Evolutionary conservation across 176 grass and related monocot genomes (phyloP), one percentile per base, ranked within the genome.

Genomic region (Alloteropsis semialata): DNA sequence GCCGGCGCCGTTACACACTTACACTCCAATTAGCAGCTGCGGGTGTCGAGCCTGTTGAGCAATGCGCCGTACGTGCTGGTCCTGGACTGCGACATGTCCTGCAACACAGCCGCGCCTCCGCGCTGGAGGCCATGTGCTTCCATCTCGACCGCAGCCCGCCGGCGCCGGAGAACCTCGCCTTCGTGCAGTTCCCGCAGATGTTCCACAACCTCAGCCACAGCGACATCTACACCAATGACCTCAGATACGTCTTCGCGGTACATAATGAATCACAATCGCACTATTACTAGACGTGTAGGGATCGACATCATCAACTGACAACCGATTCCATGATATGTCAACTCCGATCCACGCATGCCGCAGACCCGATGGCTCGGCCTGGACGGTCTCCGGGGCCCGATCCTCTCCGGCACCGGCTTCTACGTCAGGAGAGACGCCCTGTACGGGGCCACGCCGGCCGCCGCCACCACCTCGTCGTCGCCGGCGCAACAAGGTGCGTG

Each of bases 11-110:
- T n/a, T n/a, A n/a, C n/a, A n/a, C n/a, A n/a, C n/a, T n/a, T n/a
- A n/a, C n/a, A n/a, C n/a, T n/a, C n/a, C n/a, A n/a, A n/a, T n/a
- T n/a, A n/a, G n/a, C n/a, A n/a, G 2, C 86, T 93, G 19, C 80
- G 88, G 0, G 85, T 92, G 80, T 93, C 94, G 19, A 41, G 75
- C 57, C 27, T 89, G 57, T 18, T 93, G 27, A 96, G 76, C 72
- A 91, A 93, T 82, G 81, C 88, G 41, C 54, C 84, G 3, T 86
- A 84, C 19, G 76, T 87, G 36, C 32, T 93, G 61, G 83, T 87
- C n/a, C 49, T 93, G 42, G 88, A 93, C 71, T 96, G 94, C 55
- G 94, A 96, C 76, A 96, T 96, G 94, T 59, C 82, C 75, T 89
- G 85, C 49, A 93, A n/a, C n/a, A 91, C 78, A 78, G n/a, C 78